Percentiles rank a stretch among this genome's conserved stretches.
Conservation (phyloP, 2,329 filamentous ascomycete species). For the Mariannaea sp. region DNA sequence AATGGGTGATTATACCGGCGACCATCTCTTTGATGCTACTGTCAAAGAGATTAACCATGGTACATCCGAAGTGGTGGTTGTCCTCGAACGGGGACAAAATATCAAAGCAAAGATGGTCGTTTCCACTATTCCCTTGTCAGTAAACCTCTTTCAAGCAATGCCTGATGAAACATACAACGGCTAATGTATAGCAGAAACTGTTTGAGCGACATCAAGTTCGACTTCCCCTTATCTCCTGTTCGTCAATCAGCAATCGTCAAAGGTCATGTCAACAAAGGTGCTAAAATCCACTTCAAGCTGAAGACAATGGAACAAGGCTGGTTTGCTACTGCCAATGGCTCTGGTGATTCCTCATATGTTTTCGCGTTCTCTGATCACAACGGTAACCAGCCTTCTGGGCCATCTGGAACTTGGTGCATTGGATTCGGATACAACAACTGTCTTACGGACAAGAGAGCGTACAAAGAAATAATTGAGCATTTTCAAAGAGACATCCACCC, state of each 20-base stretch:
- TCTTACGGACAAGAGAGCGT: too few relatives aligned
- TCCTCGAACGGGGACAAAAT: constrained; percentile 6
- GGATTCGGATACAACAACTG: constrained; percentile 19
- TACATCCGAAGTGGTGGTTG: constrained; percentile 4
- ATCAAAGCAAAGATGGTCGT: constrained; percentile 13
- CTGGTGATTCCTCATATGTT: constrained; percentile 1
- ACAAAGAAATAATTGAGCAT: too few relatives aligned
- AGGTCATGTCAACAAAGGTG: constrained; percentile 9
- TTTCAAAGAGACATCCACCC: too few relatives aligned
- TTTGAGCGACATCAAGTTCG: constrained; percentile 4
- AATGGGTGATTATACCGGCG: constrained; percentile 4
- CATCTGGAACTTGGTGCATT: constrained; percentile 24
- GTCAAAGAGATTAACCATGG: constrained; percentile 5
- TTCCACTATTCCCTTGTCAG: constrained; percentile 28
- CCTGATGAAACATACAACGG: not conserved
- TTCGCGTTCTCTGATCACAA: constrained; percentile 26
- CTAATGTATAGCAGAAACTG: constrained; percentile 7
- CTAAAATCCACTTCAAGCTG: constrained; percentile 16
- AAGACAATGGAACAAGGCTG: constrained; percentile 8
- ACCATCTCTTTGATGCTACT: constrained; percentile 19
- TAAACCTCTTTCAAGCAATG: too few relatives aligned
- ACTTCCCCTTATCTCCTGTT: not conserved
- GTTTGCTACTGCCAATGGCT: constrained; percentile 3
- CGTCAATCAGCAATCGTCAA: constrained; percentile 1
- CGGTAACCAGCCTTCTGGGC: constrained; percentile 1